phyloP scores from a whole-genome alignment of 495 filamentous ascomycete genomes.

The Penicillium steckii region DNA sequence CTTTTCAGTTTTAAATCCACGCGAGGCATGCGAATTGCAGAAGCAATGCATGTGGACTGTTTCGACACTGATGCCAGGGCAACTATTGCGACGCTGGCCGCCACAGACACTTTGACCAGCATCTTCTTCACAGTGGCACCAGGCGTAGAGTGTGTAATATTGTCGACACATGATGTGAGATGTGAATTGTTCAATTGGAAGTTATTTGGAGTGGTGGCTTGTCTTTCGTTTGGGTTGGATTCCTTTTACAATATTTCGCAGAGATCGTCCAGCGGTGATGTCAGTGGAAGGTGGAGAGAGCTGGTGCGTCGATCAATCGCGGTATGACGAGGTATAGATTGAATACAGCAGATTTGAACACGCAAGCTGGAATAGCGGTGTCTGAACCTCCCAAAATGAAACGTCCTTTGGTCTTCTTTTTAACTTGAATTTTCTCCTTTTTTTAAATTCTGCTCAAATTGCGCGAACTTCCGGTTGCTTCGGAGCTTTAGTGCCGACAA shows the following conservation, averaged over 20 bases:
- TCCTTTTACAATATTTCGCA: not conserved
- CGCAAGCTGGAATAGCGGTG: not conserved
- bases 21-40: conserved; percentile 41
- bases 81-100: conserved; percentile 29
- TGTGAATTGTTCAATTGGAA: not conserved
- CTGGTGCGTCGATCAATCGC: not conserved
- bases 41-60: conserved; percentile 48
- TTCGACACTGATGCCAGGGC: conserved; percentile 35
- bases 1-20: conserved; percentile 37
- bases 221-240: too few relatives aligned
- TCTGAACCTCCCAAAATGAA: not conserved
- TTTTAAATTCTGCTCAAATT: not conserved
- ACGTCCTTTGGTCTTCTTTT: not conserved
- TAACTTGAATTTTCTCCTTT: not conserved
- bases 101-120: conserved; percentile 34
- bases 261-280: conserved; percentile 1
- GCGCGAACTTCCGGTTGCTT: not conserved
- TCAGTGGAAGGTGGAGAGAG: not conserved
- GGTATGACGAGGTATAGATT: not conserved
- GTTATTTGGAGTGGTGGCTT: too few relatives aligned
- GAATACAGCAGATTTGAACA: not conserved
- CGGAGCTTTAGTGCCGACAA: not conserved
- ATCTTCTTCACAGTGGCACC: conserved; percentile 47
- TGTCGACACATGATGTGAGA: conserved; percentile 39
- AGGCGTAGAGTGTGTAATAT: conserved; percentile 43